A percentile compares a stretch with the other conserved stretches of the same genome.
These are phyloP conservation scores for Psilocybe tampanensis DNA, from an alignment of 768 basidiomycete genomes.

Conservation along the genomic window DNA sequence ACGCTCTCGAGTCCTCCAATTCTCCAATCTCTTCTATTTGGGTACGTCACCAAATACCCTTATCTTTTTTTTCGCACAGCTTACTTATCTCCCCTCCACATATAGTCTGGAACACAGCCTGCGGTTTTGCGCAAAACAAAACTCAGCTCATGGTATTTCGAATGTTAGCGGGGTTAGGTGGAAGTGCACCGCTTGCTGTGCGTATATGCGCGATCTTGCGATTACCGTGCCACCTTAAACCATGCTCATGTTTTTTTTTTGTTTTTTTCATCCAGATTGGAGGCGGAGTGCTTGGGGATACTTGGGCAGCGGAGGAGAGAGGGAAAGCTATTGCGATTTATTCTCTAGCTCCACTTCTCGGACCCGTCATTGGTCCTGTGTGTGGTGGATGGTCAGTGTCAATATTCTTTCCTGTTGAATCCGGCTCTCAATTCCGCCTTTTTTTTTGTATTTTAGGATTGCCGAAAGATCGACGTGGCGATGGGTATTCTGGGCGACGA, in stretches of 20 bases:
- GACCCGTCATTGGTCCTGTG: conserved; percentile 65
- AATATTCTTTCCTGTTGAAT: neutral
- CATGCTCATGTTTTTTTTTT: neutral
- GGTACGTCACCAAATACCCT: conserved; percentile 36
- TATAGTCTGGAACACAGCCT: conserved; percentile 63
- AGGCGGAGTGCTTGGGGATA: conserved; percentile 68
- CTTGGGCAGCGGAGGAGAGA: conserved; percentile 63
- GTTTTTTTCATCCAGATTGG: conserved; percentile 42
- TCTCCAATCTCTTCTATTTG: conserved; percentile 65
- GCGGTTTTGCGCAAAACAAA: conserved; percentile 63
- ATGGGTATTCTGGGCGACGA: conserved; percentile 78
- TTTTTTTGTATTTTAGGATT: conserved; percentile 39
- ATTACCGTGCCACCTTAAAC: no score
- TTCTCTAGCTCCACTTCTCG: conserved; percentile 64
- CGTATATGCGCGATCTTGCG: conserved; percentile 23
- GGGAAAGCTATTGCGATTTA: conserved; percentile 69
- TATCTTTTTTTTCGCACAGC: neutral
- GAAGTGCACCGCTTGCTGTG: conserved; percentile 68
- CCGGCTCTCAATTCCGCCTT: conserved; percentile 1
- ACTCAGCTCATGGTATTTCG: conserved; percentile 67
- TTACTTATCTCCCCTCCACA: neutral
- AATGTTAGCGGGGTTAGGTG: conserved; percentile 71
- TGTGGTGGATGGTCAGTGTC: conserved; percentile 56
- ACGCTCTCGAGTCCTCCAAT: conserved; percentile 60
- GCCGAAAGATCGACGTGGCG: conserved; percentile 66